Base-by-base conservation (phyloP, 2,329 filamentous ascomycete species). In the Ceratocystis alfenasii region DNA sequence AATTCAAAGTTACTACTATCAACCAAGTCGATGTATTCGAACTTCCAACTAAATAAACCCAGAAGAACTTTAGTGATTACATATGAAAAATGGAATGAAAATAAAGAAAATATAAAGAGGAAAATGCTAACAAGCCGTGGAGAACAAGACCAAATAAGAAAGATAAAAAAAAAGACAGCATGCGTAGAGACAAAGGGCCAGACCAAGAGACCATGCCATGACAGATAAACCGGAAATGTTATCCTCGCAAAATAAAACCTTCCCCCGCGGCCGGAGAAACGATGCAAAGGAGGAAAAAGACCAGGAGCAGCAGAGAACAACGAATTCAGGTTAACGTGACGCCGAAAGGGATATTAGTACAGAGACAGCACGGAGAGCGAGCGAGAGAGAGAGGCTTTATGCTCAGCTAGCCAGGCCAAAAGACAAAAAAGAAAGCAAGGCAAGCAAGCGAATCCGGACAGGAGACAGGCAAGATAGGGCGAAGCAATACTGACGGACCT, bases 301-400 rank as follows among this genome's bases (percentile, higher is more conserved):
- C 20, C 5, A 15, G 33, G 4, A 36, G 17, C 20, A 63, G 36
- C 22, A 12, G 8, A 25, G 36, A 46, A 33, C 5, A 62, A 25
- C 33, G 41, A 20, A 46, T 15, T n/a, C 15, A 46, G 60, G 17
- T 3, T 36, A 33, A 59, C 30, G 22, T 36, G 55, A 59, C 55
- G 55, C 55, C 55, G 33, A 59, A 59, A 30, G 55, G 55, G 55
- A 59, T 59, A 59, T 59, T 59, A 59, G 55, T 59, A 59, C 55
- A 59, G 55, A 59, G 25, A 48, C 46, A 48, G 17, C 46, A 48
- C 17, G 20, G 15, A 48, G 20, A 22, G 46, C 46, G 46, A 20
- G 46, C 17, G n/a, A 48, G 48, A 46, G 45, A 46, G 48, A 4
- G 3, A 50, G 20, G 48, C 46, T 48, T n/a, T 20, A 48, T 41